These are phyloP conservation scores for Phytopythium helicoides DNA, from an alignment of 352 stramenopile species.

Conservation along the genomic window DNA sequence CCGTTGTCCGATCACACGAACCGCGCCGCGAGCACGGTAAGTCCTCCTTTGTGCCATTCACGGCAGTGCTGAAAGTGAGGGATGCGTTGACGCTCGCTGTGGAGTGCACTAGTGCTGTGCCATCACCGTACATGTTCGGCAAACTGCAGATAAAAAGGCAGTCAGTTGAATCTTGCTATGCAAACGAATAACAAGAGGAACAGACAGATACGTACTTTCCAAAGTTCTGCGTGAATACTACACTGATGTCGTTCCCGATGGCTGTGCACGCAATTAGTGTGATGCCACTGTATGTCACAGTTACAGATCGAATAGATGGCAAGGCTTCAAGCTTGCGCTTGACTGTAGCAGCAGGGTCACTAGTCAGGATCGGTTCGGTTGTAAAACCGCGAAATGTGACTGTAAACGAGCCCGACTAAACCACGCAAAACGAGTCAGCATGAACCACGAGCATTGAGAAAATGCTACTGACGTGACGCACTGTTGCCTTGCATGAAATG, in stretches of 20 bases:
- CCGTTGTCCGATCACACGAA: slow-evolving; percentile 63
- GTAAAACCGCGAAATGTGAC: slow-evolving; percentile 80
- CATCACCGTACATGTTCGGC: slow-evolving; percentile 57
- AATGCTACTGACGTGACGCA: slow-evolving; percentile 21
- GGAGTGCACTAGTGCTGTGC: slow-evolving; percentile 40
- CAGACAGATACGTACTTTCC: slow-evolving; percentile 47
- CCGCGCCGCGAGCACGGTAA: slow-evolving; percentile 85
- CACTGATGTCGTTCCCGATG: slow-evolving; percentile 73
- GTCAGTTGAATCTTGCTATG: background rate
- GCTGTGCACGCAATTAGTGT: slow-evolving; percentile 62
- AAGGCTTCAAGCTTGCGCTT: slow-evolving; percentile 51
- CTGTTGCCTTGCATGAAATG: slow-evolving; percentile 69
- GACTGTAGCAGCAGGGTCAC: slow-evolving; percentile 50
- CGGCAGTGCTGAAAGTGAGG: slow-evolving; percentile 46
- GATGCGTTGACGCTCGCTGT: slow-evolving; percentile 41
- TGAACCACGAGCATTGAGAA: slow-evolving; percentile 18
- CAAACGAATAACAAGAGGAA: background rate
- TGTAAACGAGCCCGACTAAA: slow-evolving; percentile 74
- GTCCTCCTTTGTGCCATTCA: slow-evolving; percentile 90
- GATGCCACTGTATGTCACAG: slow-evolving; percentile 66
- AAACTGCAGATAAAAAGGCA: slow-evolving; percentile 21
- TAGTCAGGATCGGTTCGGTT: slow-evolving; percentile 63
- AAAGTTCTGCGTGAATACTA: slow-evolving; percentile 78
- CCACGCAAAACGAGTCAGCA: background rate
- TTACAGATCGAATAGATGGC: slow-evolving; percentile 59